phyloP scores from a whole-genome alignment of 202 grass and related monocot genomes.

The Carex sylvatica region DNA sequence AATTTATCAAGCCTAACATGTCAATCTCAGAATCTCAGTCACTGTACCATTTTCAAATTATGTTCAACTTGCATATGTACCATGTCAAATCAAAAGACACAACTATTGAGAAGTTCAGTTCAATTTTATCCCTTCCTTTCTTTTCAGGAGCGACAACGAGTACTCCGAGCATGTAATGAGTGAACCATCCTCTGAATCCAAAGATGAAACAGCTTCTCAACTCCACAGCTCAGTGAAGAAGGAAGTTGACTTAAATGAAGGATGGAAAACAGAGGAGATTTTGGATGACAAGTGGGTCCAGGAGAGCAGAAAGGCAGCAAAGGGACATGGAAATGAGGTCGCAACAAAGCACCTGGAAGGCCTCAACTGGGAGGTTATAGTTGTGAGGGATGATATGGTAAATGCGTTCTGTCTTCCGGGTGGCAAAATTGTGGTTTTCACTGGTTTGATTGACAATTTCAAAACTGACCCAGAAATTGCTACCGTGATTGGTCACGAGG shows the following conservation, averaged over 20 bases:
- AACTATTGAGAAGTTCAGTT: background rate
- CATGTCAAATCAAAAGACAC: background rate
- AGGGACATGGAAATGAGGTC: constrained; percentile 33
- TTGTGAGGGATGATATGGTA: constrained; percentile 54
- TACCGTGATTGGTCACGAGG: constrained; percentile 87
- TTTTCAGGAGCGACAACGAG: constrained; percentile 33
- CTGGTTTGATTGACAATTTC: constrained; percentile 81
- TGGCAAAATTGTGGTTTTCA: constrained; percentile 86
- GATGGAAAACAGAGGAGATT: constrained; percentile 57
- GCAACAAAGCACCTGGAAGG: constrained; percentile 61
- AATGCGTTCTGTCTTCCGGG: constrained; percentile 89
- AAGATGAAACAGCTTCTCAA: constrained; percentile 25
- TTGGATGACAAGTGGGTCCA: constrained; percentile 84
- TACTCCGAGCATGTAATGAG: constrained; percentile 23
- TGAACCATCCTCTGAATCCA: constrained; percentile 29
- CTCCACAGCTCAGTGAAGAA: constrained; percentile 22
- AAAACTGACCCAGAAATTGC: constrained; percentile 69
- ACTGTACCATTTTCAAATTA: background rate
- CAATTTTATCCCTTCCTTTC: background rate
- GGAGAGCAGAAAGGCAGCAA: constrained; percentile 46
- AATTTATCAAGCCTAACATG: background rate
- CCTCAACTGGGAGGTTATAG: constrained; percentile 91
- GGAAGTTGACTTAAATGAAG: constrained; percentile 15
- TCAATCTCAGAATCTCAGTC: constrained; percentile 1
- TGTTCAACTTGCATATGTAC: background rate